Evolutionary conservation across 2,329 filamentous ascomycete genomes (phyloP), one percentile per base, ranked within the genome.

Genomic region (Ophiostoma novo-ulmi): DNA sequence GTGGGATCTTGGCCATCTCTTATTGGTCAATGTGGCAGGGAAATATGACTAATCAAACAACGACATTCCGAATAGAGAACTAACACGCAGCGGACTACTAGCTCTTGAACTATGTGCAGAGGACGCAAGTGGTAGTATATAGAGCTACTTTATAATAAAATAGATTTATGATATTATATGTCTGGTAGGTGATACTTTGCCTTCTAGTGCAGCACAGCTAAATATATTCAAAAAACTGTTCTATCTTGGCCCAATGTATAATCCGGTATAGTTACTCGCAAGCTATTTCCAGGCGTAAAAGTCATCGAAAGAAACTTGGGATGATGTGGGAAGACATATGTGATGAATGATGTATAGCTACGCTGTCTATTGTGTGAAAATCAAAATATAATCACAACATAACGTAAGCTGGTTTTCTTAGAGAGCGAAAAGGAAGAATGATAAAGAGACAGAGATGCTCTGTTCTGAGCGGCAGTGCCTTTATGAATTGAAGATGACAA

Each of bases 1-100:
- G 26, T 35, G 58, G 58, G 7, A 4, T 26, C 10, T 63, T 35
- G 26, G 7, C 10, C n/a, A 1, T 8, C 0, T 63, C 3, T 26
- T 11, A 63, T 63, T 63, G 26, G 58, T 1, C 22, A 35, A 14
- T 14, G 26, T 20, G 2, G 22, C 1, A 36, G 11, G 3, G 0
- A 35, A 61, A 63, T 11, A 63, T 63, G 58, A 63, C 58, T 63
- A 63, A 63, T 14, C 22, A 17, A 35, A 3, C 58, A 63, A 63
- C 58, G 58, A 63, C 58, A 63, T 63, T 63, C 52, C 52, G 52
- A 58, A 58, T 58, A 58, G n/a, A 58, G 52, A 58, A 58, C 52
- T 58, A 58, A 58, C 52, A 58, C 52, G 52, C 44, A 48, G 44
- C 14, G 44, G 48, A 11, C 14, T 22, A 14, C 8, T 5, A 55